Percentiles rank a stretch among this genome's conserved stretches.
Evolutionary conservation across 345 rosid species (phyloP).

Genomic region (Syzygium jambos): DNA sequence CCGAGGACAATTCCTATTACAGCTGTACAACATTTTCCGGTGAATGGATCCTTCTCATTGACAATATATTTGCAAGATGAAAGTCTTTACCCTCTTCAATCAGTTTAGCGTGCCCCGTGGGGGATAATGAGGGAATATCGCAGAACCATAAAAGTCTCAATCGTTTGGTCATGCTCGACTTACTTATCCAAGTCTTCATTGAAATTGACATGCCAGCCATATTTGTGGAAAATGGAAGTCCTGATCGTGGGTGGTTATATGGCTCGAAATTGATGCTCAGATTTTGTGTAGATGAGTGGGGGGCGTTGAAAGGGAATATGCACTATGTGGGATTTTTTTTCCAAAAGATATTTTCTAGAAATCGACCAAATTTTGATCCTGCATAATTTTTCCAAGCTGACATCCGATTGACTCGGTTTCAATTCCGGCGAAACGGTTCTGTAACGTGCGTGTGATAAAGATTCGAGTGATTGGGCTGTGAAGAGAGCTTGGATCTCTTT

Average conservation of each 20-base stretch:
- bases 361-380: not conserved
- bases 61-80: no score
- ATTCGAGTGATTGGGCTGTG: not conserved
- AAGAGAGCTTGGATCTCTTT: not conserved
- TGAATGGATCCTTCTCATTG: no score
- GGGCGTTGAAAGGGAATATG: not conserved
- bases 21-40: no score
- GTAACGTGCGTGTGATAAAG: not conserved
- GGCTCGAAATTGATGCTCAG: not conserved
- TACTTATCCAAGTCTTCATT: not conserved
- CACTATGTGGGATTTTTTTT: not conserved
- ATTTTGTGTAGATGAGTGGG: not conserved
- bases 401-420: not conserved
- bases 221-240: not conserved
- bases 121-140: not conserved
- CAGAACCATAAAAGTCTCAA: accelerated
- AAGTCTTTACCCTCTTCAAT: no score
- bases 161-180: not conserved
- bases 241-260: not conserved
- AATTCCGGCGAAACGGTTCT: not conserved
- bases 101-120: not conserved
- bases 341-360: not conserved
- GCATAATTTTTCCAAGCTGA: not conserved
- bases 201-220: not conserved
- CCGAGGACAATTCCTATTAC: no score